Conservation (phyloP, 768 basidiomycete species). For the Hydnomerulius pinastri region DNA sequence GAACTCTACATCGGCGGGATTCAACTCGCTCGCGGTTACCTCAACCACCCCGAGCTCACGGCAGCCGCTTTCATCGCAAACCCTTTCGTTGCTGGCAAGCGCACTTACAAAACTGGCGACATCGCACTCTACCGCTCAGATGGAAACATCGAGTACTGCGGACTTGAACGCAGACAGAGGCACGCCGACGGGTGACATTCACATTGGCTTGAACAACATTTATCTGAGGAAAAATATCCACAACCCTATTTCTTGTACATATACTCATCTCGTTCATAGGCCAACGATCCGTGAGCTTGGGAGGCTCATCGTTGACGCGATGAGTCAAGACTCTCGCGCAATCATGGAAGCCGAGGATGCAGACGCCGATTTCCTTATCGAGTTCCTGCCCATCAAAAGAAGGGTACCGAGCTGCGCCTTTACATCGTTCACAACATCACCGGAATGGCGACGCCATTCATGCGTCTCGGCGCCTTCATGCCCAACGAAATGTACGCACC, state of each 20-base stretch:
- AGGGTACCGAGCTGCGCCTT: constrained; percentile 15
- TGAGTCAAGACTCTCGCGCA: constrained; percentile 13
- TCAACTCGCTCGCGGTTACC: too few relatives aligned
- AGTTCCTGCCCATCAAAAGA: constrained; percentile 23
- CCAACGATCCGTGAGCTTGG: constrained; percentile 18
- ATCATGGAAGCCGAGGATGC: constrained; percentile 20
- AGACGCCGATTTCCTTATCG: constrained; percentile 17
- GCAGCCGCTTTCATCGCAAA: constrained; percentile 18
- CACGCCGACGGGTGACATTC: constrained; percentile 13
- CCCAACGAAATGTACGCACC: constrained; percentile 22
- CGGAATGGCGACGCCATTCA: constrained; percentile 22
- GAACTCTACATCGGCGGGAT: too few relatives aligned
- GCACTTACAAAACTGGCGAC: constrained; percentile 23
- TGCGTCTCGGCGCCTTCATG: constrained; percentile 21
- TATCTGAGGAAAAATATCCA: constrained; percentile 11
- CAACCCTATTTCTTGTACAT: background rate
- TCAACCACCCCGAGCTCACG: constrained; percentile 18
- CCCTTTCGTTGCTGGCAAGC: constrained; percentile 17
- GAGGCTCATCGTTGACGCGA: constrained; percentile 12
- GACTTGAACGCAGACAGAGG: constrained; percentile 14
- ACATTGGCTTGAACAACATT: constrained; percentile 18
- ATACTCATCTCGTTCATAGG: background rate
- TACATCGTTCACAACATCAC: constrained; percentile 22
- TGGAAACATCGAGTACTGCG: too few relatives aligned
- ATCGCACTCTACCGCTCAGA: constrained; percentile 15